phyloP scores from a whole-genome alignment of 495 filamentous ascomycete genomes.

The Oleoguttula mirabilis region DNA sequence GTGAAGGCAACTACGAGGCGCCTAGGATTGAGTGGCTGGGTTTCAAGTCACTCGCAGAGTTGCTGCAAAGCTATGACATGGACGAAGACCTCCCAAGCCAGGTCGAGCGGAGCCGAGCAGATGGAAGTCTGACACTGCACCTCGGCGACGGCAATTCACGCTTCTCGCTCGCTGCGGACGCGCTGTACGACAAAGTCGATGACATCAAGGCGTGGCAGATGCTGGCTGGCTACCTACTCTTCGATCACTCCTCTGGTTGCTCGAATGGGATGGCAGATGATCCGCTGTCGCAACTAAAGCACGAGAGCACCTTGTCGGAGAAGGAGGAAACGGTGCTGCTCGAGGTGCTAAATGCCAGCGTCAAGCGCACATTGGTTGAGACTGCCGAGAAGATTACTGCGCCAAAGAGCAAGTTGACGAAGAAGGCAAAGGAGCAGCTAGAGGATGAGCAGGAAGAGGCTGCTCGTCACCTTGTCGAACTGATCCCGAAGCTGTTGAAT shows the following conservation, averaged over 20 bases:
- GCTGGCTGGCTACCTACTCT: conserved; percentile 78
- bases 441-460: conserved; percentile 58
- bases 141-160: conserved; percentile 57
- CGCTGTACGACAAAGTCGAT: conserved; percentile 65
- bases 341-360: conserved; percentile 69
- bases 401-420: conserved; percentile 31
- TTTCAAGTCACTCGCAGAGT: conserved; percentile 78
- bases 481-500: conserved; percentile 75
- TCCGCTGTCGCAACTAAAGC: conserved; percentile 44
- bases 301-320: conserved; percentile 57
- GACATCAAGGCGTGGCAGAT: conserved; percentile 79
- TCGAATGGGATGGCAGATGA: conserved; percentile 43
- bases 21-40: conserved; percentile 77
- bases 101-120: conserved; percentile 24
- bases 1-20: conserved; percentile 55
- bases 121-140: conserved; percentile 36
- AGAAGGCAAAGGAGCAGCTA: conserved; percentile 47
- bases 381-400: conserved; percentile 30
- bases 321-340: conserved; percentile 75
- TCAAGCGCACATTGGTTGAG: conserved; percentile 53
- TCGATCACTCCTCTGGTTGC: conserved; percentile 61
- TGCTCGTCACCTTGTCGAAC: conserved; percentile 56
- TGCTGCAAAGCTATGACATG: conserved; percentile 64
- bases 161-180: conserved; percentile 72
- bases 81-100: conserved; percentile 29